Percentiles rank a stretch among this genome's conserved stretches.
phyloP scores from a whole-genome alignment of 139 green algal species.

The Chlorella ohadii region DNA sequence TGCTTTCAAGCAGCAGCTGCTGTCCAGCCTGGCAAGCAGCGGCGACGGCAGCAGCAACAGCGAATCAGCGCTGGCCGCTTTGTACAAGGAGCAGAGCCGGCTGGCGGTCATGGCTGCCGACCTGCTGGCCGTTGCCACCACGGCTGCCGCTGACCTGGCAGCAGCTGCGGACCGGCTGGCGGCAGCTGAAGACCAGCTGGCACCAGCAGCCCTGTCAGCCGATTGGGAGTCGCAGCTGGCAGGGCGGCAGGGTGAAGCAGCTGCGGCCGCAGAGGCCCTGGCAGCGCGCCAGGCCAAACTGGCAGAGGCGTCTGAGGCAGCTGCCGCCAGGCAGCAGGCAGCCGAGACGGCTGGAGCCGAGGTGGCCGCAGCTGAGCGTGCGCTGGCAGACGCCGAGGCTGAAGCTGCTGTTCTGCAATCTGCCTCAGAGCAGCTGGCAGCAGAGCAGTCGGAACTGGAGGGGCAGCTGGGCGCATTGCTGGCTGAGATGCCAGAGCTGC shows the following conservation, averaged over 20 bases:
- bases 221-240: neutral
- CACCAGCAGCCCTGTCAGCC: neutral
- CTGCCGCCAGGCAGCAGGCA: too few relatives aligned
- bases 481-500: neutral
- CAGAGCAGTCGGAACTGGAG: neutral
- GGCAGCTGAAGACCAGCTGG: neutral
- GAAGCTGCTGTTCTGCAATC: neutral
- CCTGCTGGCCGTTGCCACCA: neutral
- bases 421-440: neutral
- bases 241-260: too few relatives aligned
- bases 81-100: neutral
- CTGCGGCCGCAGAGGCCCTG: too few relatives aligned
- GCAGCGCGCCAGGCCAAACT: too few relatives aligned
- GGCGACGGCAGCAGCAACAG: neutral
- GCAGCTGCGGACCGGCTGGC: neutral
- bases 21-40: neutral
- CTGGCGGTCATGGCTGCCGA: neutral
- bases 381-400: neutral
- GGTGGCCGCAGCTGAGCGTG: too few relatives aligned
- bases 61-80: neutral
- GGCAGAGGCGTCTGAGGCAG: too few relatives aligned
- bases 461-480: neutral
- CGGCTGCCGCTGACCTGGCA: neutral
- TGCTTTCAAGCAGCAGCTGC: neutral
- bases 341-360: too few relatives aligned